Base-by-base conservation (phyloP, 345 rosid species). In the Bruguiera parviflora region DNA sequence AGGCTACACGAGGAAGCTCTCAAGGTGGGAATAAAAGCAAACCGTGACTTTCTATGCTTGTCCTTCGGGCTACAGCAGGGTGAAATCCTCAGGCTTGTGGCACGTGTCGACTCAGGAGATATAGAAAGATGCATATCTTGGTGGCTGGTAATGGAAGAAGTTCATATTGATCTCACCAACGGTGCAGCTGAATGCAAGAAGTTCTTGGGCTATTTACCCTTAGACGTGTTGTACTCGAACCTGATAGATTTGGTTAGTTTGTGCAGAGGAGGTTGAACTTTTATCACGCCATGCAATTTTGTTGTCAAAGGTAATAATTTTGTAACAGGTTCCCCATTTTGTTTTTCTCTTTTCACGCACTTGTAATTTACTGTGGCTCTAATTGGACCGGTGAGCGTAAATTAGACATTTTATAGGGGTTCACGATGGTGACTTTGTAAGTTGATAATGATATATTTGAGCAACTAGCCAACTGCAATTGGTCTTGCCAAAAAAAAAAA, bases 1-100 rank as follows among this genome's bases (percentile, higher is more conserved):
- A 91, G 99, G 97, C 87, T 91, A 57, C 89, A 89, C 1, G 93
- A 87, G 77, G 96, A 89, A 84, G 99, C 97, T 7, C 86, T 87
- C 59, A 83, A 66, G 55, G 93, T 88, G 22, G 97, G 96, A 69
- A 83, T 85, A 66, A 94, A 94, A 74, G 92, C 88, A 51, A 85
- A 80, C 70, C 63, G 92, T 0, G 96, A 92, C 64, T 91, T 89
- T 73, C 75, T 88, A 58, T 82, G 86, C 61, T 58, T 94, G 79
- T 85, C 96, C 1, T 79, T 89, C 53, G 96, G 91, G 87, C 81
- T 94, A 58, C 92, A 81, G 64, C 96, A 86, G 72, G 92, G 97
- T 32, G 96, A 89, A 69, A 81, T 86, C 59, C 86, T 91, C 32
- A 87, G 90, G 81, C 88, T 94, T 22, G 87, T 87, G 64, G 96